A percentile compares a stretch with the other conserved stretches of the same genome.
phyloP scores from a whole-genome alignment of 148 eudicot genomes.

The Heliamphora exappendiculata region DNA sequence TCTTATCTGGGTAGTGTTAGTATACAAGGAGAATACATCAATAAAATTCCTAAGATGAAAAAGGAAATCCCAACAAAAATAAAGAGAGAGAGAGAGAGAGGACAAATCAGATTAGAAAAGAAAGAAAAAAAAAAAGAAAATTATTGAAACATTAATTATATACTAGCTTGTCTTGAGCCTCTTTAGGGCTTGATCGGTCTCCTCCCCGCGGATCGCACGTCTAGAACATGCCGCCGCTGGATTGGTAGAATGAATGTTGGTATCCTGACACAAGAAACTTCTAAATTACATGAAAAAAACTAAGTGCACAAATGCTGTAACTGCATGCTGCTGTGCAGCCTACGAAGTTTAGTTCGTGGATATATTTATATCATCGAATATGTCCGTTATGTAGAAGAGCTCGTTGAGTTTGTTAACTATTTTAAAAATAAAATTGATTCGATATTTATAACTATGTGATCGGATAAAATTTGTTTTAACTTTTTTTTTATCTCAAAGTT shows the following conservation, averaged over 20 bases:
- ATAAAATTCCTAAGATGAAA: slow-evolving; percentile 14
- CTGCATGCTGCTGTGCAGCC: no score
- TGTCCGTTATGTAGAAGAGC: no score
- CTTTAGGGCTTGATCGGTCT: slow-evolving; percentile 49
- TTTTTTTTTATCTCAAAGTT: no score
- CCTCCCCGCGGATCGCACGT: slow-evolving; percentile 31
- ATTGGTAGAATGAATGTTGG: slow-evolving; percentile 23
- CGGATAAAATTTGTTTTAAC: no score
- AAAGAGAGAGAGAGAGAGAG: slow-evolving; percentile 34
- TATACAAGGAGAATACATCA: slow-evolving; percentile 16
- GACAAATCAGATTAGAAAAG: slow-evolving; percentile 29
- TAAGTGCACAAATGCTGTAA: no score
- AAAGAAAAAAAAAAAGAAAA: slow-evolving; percentile 22
- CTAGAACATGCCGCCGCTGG: slow-evolving; percentile 25
- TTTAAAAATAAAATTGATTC: no score
- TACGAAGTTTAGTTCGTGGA: no score
- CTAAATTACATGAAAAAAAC: not conserved
- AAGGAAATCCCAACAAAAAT: slow-evolving; percentile 6
- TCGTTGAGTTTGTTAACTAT: no score
- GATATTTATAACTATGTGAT: no score
- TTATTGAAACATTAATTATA: slow-evolving; percentile 8
- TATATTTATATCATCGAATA: no score
- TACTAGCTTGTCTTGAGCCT: slow-evolving; percentile 51
- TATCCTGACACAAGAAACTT: slow-evolving; percentile 27
- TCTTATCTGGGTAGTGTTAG: slow-evolving; percentile 21